Base-by-base conservation (phyloP, 345 rosid genomes). In the Laguncularia racemosa region DNA sequence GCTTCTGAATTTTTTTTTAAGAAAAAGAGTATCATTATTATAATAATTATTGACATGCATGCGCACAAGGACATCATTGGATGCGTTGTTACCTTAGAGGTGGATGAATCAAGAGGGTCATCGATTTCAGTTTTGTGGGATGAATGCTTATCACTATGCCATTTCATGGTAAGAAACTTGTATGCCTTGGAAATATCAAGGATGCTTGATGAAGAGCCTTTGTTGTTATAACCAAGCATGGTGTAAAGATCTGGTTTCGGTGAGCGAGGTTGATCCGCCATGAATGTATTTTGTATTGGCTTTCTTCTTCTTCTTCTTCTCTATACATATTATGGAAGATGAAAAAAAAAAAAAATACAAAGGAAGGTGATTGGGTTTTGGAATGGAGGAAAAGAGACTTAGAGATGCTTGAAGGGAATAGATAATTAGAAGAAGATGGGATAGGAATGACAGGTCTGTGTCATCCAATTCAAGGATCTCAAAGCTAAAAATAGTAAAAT, bases 101-200 rank as follows among this genome's bases (percentile, higher is more conserved):
- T 57, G 23, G 1, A 6, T 7, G 40, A 33, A 33, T 33, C 40
- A 33, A 33, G 40, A 33, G 40, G 40, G 7, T 33, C 40, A 6
- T 75, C 78, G 1, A 53, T 43, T 13, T 67, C 78, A 44, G 62
- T 20, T 65, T 78, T 81, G 38, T 68, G 67, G 2, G 72, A 58
- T 20, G 69, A 55, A 18, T 61, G 61, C 48, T 72, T 72, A 23
- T 59, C 67, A 50, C 64, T 67, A 45, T 79, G 59, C 81, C 80
- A 62, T 71, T 73, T 86, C 58, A 59, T 63, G 63, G 78, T 75
- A 52, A 87, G 68, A 46, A 79, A 83, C 58, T 80, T 89, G 80
- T 76, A 84, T 0, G 82, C 85, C 71, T 73, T 88, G 59, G 80
- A 73, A 61, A 76, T 59, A 19, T 67, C 70, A 50, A 50, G 48